Base-by-base conservation (phyloP, 352 stramenopile species). In the Phytopythium ostracodes region DNA sequence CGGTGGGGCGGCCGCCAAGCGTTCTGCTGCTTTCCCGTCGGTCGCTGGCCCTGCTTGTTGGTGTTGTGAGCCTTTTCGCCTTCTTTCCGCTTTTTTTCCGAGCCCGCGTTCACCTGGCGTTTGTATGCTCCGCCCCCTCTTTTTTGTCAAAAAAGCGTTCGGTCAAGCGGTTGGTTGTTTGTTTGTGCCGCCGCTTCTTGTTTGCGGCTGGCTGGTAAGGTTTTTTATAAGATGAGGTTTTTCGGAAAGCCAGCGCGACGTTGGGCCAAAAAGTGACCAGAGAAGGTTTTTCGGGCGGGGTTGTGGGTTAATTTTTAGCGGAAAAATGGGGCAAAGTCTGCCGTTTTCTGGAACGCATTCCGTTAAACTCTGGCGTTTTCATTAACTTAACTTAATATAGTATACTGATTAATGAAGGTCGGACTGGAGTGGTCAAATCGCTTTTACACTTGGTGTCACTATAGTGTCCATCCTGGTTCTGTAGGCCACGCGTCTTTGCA, bases 91-190 rank as follows among this genome's bases (percentile, higher is more conserved):
- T 38, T 38, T 38, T 38, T 38, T 38, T 38, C 7, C 33, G 33
- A 38, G 33, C 3, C 7, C 33, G 33, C 33, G 3, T 15, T 38
- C 33, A 52, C 46, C 42, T 56, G 50, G 15, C 17, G 18, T 29
- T 56, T 56, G 50, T 36, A 56, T 56, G 17, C 18, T 18, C 25
- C 50, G 22, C 22, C 46, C 46, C 46, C 46, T 52, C 46, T 31
- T 52, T 52, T 52, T 42, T 42, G 50, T 36, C 50, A 14, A 42
- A 11, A n/a, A 43, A 33, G 52, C 31, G 52, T 25, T 40, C 51
- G 51, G 51, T 57, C 51, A 35, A 17, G 18, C 51, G 20, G 52
- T 46, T 59, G 52, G 31, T 59, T 46, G 52, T 46, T 59, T 47
- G 52, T n/a, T 29, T 46, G 50, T 56, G 27, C 11, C 24, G 24